These are phyloP conservation scores for Colletotrichum camelliae DNA, from an alignment of 2,329 filamentous ascomycete species.

Conservation along the genomic window DNA sequence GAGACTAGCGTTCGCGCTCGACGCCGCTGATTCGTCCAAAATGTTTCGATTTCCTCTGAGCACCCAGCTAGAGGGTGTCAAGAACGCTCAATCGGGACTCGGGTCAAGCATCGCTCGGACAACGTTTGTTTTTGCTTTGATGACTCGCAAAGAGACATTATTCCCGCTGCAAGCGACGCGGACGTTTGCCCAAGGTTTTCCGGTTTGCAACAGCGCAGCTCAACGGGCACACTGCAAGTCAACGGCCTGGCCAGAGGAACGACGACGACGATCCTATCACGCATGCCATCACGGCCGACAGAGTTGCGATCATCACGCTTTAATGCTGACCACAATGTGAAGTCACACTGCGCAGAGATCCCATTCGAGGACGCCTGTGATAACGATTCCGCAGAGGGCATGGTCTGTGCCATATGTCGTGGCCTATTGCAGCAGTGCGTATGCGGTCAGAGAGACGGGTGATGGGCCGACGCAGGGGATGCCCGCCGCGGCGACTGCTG, in stretches of 20 bases:
- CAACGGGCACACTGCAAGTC: not conserved
- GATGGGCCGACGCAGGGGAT: slow-evolving; percentile 10
- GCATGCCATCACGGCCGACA: slow-evolving; percentile 1
- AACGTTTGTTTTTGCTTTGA: slow-evolving; percentile 12
- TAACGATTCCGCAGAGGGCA: not conserved
- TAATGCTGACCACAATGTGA: slow-evolving; percentile 15
- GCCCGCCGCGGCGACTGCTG: not conserved
- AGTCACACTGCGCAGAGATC: slow-evolving; percentile 15
- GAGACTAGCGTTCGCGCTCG: not conserved
- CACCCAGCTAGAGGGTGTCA: not conserved
- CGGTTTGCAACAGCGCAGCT: not conserved
- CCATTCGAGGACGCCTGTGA: slow-evolving; percentile 18
- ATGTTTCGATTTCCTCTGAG: not conserved
- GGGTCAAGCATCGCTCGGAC: slow-evolving; percentile 1
- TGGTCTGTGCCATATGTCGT: not conserved
- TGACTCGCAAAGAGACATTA: not conserved
- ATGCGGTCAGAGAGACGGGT: slow-evolving; percentile 12
- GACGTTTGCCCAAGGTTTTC: not conserved
- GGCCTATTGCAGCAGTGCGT: slow-evolving; percentile 15
- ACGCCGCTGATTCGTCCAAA: not conserved
- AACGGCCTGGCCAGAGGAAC: not conserved
- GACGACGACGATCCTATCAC: not conserved
- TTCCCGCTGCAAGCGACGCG: slow-evolving; percentile 4
- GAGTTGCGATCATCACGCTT: slow-evolving; percentile 11
- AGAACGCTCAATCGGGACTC: not conserved